A percentile compares a stretch with the other conserved stretches of the same genome.
Conservation (phyloP, 352 stramenopile species). For the Globisporangium nagaii region DNA sequence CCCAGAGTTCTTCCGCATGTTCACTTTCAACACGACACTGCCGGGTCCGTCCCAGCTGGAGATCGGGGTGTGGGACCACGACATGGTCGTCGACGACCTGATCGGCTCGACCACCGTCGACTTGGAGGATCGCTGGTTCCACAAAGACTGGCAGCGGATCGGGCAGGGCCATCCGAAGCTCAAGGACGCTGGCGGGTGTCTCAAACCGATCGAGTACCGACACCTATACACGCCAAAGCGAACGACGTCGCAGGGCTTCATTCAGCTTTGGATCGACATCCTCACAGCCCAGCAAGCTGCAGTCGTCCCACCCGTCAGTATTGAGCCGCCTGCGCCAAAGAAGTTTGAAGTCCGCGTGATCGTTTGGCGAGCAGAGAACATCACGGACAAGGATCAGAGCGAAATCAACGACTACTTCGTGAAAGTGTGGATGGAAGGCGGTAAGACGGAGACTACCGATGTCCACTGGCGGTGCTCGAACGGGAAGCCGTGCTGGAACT, state of each 20-base stretch:
- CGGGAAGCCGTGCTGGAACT: slow-evolving; percentile 91
- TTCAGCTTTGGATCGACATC: slow-evolving; percentile 90
- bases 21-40: slow-evolving; percentile 59
- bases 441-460: slow-evolving; percentile 61
- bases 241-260: slow-evolving; percentile 54
- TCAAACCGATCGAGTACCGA: slow-evolving; percentile 88
- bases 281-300: slow-evolving; percentile 65
- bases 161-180: slow-evolving; percentile 22
- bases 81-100: slow-evolving; percentile 74
- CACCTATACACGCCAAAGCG: slow-evolving; percentile 77
- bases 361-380: slow-evolving; percentile 85
- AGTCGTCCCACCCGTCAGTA: slow-evolving; percentile 53
- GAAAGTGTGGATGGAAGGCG: slow-evolving; percentile 85
- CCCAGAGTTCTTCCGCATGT: slow-evolving; percentile 72
- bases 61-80: slow-evolving; percentile 77
- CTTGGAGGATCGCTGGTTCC: slow-evolving; percentile 92
- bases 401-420: slow-evolving; percentile 91
- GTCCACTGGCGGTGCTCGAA: slow-evolving; percentile 90
- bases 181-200: slow-evolving; percentile 10
- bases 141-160: slow-evolving; percentile 77
- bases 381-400: slow-evolving; percentile 65
- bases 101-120: slow-evolving; percentile 91
- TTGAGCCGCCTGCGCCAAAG: slow-evolving; percentile 56
- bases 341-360: slow-evolving; percentile 88
- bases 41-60: slow-evolving; percentile 76